These are phyloP conservation scores for Ziziphus jujuba DNA, from an alignment of 306 rosid species.

Conservation along the genomic window DNA sequence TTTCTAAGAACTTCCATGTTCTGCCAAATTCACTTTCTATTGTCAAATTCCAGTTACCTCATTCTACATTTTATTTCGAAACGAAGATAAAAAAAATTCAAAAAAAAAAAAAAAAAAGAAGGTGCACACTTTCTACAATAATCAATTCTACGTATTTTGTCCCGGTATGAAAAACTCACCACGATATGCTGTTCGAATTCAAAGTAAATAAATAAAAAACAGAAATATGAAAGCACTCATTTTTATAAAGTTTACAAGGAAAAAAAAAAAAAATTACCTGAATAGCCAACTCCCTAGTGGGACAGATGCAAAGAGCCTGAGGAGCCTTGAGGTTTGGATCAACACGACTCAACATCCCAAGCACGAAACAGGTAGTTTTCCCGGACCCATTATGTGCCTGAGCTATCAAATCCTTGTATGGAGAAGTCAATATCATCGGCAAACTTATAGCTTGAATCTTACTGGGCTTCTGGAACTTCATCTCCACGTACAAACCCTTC, in stretches of 20 bases:
- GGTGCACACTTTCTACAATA: background rate
- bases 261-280: conserved; percentile 47
- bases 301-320: conserved; percentile 90
- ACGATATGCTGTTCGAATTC: background rate
- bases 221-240: background rate
- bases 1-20: conserved; percentile 79
- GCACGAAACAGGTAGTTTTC: conserved; percentile 91
- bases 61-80: background rate
- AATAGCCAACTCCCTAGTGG: conserved; percentile 85
- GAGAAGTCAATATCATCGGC: conserved; percentile 88
- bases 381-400: conserved; percentile 98
- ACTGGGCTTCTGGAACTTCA: conserved; percentile 84
- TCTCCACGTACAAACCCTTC: conserved; percentile 81
- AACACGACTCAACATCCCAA: conserved; percentile 89
- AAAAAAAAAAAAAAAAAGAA: too few species aligned
- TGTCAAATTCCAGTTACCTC: background rate
- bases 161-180: background rate
- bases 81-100: background rate
- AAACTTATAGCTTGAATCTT: conserved; percentile 82
- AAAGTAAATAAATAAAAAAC: background rate
- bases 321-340: conserved; percentile 68
- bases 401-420: conserved; percentile 71
- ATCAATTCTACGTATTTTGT: background rate
- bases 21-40: conserved; percentile 32
- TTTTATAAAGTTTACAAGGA: background rate